Evolutionary conservation across 306 rosid genomes (phyloP), one percentile per base, ranked within the genome.

Genomic region (Benincasa hispida): DNA sequence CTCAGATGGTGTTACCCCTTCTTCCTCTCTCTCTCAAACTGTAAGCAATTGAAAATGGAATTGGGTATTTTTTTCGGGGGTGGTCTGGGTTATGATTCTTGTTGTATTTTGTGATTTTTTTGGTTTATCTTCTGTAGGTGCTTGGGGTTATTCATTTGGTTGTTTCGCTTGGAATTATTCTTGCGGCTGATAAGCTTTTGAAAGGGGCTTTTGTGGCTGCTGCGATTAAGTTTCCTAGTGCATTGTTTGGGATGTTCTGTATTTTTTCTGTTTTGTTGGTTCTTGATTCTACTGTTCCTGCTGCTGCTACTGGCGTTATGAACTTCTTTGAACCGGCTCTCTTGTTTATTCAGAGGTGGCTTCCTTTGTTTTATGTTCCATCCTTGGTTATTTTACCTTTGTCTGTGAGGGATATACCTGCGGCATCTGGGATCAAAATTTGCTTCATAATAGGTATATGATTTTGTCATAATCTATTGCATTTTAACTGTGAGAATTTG

Each of bases 181-280:
- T 94, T 17, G 91, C 94, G 6, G 53, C 60, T 73, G 98, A 91
- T 55, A 82, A 87, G 17, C 19, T 75, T 56, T 88, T 90, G 88
- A 94, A 91, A 79, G 37, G 76, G 73, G 87, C 89, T n/a, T 94
- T 94, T 56, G 90, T 83, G 47, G 85, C 87, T 22, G 98, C 96
- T 62, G 83, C 91, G 3, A 91, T 94, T 77, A 89, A 85, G 86
- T 94, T 94, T 79, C 96, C 98, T 2, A 91, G 98, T 75, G 96
- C 98, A 1, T 86, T 94, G 82, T 94, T 94, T 55, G 97, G 98
- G 48, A 94, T 94, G 98, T 94, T 94, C 72, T 94, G 96, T 84
- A 94, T 91, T 51, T 94, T 91, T 83, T 86, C 96, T 5, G 79
- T 88, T 83, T 82, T 94, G 28, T 59, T 86, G 21, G 73, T 81